Evolutionary conservation across 495 filamentous ascomycete genomes (phyloP), one percentile per base, ranked within the genome.

Genomic region (Tirmania nivea): DNA sequence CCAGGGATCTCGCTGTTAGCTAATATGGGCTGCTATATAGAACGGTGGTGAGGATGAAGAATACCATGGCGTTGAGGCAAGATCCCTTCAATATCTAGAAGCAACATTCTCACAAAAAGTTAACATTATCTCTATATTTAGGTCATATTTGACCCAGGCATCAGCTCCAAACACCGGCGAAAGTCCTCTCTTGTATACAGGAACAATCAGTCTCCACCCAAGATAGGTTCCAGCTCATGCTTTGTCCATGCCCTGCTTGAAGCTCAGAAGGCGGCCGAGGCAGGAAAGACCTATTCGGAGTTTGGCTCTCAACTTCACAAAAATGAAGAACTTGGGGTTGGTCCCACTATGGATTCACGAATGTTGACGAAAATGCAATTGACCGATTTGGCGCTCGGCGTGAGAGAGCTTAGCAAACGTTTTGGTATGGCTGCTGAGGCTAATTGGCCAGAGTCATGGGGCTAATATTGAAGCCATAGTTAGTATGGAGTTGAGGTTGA

Each of bases 381-480:
- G 35, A 83, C 80, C 1, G 90, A 96, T 56, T 94, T 97, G 90
- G 86, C 87, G 0, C 86, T 84, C 77, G 88, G 88, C 20, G 87
- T 97, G 53, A 75, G 90, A 34, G 86, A 94, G 62, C 70, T 97
- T 49, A 83, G 83, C 34, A 86, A 94, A 65, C 82, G 81, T 52
- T 71, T 96, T 52, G 80, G 82, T 47, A 81, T 19, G 52, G 16
- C 17, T 35, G 34, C 25, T 47, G 16, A n/a, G 52, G 16, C 17
- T 35, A n/a, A 48, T 47, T 35, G 25, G 7, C 21, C 10, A 14
- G 11, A 17, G 8, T 8, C 14, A 4, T 35, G 34, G 14, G 34
- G 54, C 14, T 35, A 19, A 52, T 7, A 35, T 10, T 8, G 14
- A 10, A 35, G 9, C 10, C 39, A 45, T 31, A 19, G 62, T 55